Percentiles rank a stretch among this genome's conserved stretches.
Evolutionary conservation across 1,284 basidiomycete species (phyloP).

Genomic region (Laetiporus sulphureus): DNA sequence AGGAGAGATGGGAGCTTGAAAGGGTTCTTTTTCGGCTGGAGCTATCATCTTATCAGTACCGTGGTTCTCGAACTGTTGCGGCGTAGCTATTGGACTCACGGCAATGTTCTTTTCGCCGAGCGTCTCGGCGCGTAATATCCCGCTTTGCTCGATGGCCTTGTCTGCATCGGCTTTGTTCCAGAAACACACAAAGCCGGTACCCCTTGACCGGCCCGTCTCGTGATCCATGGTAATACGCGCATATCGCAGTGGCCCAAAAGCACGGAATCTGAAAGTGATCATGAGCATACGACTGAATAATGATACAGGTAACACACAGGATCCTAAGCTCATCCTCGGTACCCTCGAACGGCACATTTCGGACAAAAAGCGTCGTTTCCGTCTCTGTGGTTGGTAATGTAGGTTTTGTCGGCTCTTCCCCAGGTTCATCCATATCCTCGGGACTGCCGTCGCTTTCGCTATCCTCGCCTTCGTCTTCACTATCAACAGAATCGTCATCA

Average conservation of each 20-base stretch:
- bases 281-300: constrained; percentile 3
- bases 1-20: constrained; percentile 84
- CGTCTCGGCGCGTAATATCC: constrained; percentile 63
- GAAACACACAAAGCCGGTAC: constrained; percentile 96
- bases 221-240: constrained; percentile 88
- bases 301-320: constrained; percentile 43
- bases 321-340: constrained; percentile 86
- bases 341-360: constrained; percentile 90
- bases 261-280: constrained; percentile 61
- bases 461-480: constrained; percentile 20
- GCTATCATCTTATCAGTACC: too few species aligned
- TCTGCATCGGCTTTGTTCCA: constrained; percentile 94
- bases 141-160: constrained; percentile 77
- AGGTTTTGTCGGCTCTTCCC: constrained; percentile 58
- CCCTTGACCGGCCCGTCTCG: constrained; percentile 80
- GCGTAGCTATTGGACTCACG: too few species aligned
- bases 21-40: constrained; percentile 67
- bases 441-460: constrained; percentile 17
- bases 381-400: constrained; percentile 73
- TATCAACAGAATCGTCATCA: constrained; percentile 28
- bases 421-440: constrained; percentile 45
- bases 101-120: constrained; percentile 31
- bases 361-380: constrained; percentile 90
- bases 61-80: too few species aligned
- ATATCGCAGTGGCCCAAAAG: constrained; percentile 91